A percentile compares a stretch with the other conserved stretches of the same genome.
Conservation (phyloP, 2,329 filamentous ascomycete genomes). For the Hirsutella thompsonii region DNA sequence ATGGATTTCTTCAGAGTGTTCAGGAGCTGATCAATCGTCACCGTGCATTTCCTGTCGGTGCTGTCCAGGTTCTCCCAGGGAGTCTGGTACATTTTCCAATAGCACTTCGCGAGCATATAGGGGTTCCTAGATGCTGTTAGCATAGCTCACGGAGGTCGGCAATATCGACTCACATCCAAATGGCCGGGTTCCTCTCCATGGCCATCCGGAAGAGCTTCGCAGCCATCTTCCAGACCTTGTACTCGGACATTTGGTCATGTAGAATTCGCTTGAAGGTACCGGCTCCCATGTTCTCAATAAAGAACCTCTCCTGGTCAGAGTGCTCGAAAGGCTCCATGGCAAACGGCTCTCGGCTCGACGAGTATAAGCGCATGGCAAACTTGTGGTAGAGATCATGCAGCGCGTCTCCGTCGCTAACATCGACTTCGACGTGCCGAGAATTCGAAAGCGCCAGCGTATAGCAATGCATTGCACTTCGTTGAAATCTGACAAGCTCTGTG, state of each 20-base stretch:
- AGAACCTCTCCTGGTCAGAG: slow-evolving; percentile 42
- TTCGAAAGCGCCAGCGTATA: slow-evolving; percentile 50
- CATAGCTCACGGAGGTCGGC: background rate
- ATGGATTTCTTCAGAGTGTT: slow-evolving; percentile 37
- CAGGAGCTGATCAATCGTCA: slow-evolving; percentile 27
- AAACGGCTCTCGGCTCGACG: slow-evolving; percentile 48
- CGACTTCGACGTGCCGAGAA: slow-evolving; percentile 30
- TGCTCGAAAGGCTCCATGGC: slow-evolving; percentile 49
- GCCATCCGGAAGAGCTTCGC: slow-evolving; percentile 43
- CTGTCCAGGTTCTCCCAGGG: slow-evolving; percentile 27
- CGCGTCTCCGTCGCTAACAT: slow-evolving; percentile 34
- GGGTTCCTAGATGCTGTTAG: slow-evolving; percentile 30
- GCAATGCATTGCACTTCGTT: slow-evolving; percentile 73
- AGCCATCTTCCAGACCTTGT: slow-evolving; percentile 50
- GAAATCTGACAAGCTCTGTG: slow-evolving; percentile 58
- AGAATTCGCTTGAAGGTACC: slow-evolving; percentile 39
- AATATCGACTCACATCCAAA: slow-evolving; percentile 39
- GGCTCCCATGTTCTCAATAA: slow-evolving; percentile 35
- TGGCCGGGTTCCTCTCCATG: slow-evolving; percentile 36
- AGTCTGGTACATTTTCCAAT: slow-evolving; percentile 51
- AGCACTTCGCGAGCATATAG: slow-evolving; percentile 49
- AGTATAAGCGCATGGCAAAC: slow-evolving; percentile 49
- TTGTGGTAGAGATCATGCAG: slow-evolving; percentile 46
- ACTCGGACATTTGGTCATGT: slow-evolving; percentile 43
- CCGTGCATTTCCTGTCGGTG: slow-evolving; percentile 23